Conservation (phyloP, 164 flowering plant species). For the Sextonia rubra region DNA sequence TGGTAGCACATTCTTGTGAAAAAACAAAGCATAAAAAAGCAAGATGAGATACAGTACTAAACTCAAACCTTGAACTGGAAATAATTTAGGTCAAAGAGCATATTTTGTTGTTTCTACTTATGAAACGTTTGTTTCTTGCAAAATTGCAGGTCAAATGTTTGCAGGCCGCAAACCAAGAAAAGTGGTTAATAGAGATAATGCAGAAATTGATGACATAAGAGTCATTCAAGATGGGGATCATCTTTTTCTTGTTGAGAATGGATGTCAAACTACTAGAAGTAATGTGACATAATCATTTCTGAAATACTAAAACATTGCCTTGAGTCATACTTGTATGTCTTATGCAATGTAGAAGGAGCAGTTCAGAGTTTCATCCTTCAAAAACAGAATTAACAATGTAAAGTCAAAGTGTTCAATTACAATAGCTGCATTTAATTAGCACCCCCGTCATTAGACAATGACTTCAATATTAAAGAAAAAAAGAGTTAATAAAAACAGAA, state of each 20-base stretch:
- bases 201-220: slow-evolving; percentile 78
- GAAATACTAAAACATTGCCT: slow-evolving; percentile 13
- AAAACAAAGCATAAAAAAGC: neutral
- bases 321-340: slow-evolving; percentile 16
- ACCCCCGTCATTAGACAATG: slow-evolving; percentile 1
- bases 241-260: slow-evolving; percentile 51
- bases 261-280: slow-evolving; percentile 18
- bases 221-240: slow-evolving; percentile 84
- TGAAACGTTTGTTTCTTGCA: slow-evolving; percentile 21
- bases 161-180: slow-evolving; percentile 55
- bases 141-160: slow-evolving; percentile 80
- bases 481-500: neutral
- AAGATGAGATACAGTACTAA: neutral
- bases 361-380: slow-evolving; percentile 7
- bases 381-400: slow-evolving; percentile 8
- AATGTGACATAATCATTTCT: slow-evolving; percentile 14
- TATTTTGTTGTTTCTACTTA: slow-evolving; percentile 12
- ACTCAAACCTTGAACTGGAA: slow-evolving; percentile 1
- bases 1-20: neutral
- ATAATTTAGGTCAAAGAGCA: neutral
- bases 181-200: slow-evolving; percentile 58
- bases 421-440: slow-evolving; percentile 8
- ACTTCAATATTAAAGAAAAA: neutral
- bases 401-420: slow-evolving; percentile 14
- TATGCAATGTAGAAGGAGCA: slow-evolving; percentile 18